These are phyloP conservation scores for Cryphonectria nitschkei DNA, from an alignment of 2,329 filamentous ascomycete genomes.

Conservation along the genomic window DNA sequence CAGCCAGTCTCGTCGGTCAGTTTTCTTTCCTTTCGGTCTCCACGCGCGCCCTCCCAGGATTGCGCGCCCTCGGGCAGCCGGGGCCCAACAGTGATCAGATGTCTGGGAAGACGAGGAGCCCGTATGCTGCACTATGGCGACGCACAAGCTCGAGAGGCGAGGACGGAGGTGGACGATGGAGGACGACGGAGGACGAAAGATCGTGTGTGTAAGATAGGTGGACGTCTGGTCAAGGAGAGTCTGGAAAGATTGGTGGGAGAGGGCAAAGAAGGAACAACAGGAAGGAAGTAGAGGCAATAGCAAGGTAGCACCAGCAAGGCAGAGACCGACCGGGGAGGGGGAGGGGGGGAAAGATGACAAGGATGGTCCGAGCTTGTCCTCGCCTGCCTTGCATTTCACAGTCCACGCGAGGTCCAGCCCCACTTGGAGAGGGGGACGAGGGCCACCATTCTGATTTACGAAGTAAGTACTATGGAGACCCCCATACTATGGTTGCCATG, in stretches of 20 bases:
- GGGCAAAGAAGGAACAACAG: not conserved
- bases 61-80: not conserved
- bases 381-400: conserved; percentile 1
- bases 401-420: conserved; percentile 6
- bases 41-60: conserved; percentile 13
- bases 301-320: conserved; percentile 3
- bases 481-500: not conserved
- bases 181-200: not conserved
- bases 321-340: not conserved
- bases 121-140: not conserved
- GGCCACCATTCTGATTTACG: not conserved
- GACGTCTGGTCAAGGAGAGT: not conserved
- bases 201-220: not conserved
- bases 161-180: not conserved
- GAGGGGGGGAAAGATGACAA: not conserved
- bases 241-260: not conserved
- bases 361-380: conserved; percentile 6
- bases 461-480: not conserved
- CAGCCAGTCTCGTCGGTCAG: conserved; percentile 11
- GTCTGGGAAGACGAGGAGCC: not conserved
- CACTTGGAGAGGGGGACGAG: not conserved
- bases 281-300: conserved; percentile 8
- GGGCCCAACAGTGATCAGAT: conserved; percentile 5
- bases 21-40: not conserved
- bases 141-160: not conserved